Evolutionary conservation across 1,284 basidiomycete genomes (phyloP).

Genomic region (Calocybe gambosa): DNA sequence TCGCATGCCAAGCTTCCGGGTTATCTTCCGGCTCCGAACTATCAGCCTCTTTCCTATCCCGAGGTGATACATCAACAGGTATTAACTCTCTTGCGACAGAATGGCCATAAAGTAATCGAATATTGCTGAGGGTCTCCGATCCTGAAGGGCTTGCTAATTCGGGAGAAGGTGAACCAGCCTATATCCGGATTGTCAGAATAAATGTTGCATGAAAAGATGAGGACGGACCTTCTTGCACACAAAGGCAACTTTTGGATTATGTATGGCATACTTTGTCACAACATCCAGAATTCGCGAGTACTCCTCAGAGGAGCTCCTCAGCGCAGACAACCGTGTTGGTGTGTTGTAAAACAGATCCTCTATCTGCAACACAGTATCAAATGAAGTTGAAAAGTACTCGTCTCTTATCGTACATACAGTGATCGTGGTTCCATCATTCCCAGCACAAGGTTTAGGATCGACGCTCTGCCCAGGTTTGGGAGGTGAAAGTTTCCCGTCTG

Average conservation of each 20-base stretch:
- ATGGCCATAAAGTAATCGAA: constrained; percentile 79
- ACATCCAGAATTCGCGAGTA: constrained; percentile 91
- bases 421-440: constrained; percentile 91
- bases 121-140: constrained; percentile 66
- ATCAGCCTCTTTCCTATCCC: constrained; percentile 19
- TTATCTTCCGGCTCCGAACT: constrained; percentile 21
- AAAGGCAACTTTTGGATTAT: constrained; percentile 87
- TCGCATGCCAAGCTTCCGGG: constrained; percentile 57
- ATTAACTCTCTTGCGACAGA: constrained; percentile 80
- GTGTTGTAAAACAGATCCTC: constrained; percentile 97
- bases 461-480: constrained; percentile 60
- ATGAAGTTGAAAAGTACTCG: not conserved
- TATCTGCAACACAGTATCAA: constrained; percentile 45
- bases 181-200: not conserved
- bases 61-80: constrained; percentile 41
- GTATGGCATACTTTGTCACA: constrained; percentile 90
- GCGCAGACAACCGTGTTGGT: constrained; percentile 81
- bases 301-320: constrained; percentile 86
- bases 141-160: constrained; percentile 81
- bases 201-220: not conserved
- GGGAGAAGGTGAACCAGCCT: constrained; percentile 69
- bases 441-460: constrained; percentile 87
- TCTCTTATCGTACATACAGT: constrained; percentile 39
- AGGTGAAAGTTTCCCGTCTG: constrained; percentile 68
- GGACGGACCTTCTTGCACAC: constrained; percentile 78